phyloP scores from a whole-genome alignment of 345 rosid genomes.

The Eucalyptus viminalis region DNA sequence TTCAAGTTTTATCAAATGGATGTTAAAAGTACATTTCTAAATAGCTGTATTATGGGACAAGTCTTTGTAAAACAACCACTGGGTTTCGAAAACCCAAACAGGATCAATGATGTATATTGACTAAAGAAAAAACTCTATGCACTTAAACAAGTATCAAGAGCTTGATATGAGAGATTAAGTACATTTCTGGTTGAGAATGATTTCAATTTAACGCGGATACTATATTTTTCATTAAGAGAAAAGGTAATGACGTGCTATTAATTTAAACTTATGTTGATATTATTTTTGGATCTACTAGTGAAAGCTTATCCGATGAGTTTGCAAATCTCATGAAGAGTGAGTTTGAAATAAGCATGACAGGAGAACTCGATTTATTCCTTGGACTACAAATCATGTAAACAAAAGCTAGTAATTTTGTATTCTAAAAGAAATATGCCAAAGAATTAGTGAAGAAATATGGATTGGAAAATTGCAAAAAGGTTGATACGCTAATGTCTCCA shows the following conservation, averaged over 20 bases:
- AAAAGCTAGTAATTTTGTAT: not conserved
- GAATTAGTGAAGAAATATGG: not conserved
- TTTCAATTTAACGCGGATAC: not conserved
- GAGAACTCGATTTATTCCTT: not conserved
- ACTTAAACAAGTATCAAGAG: not conserved
- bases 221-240: not conserved
- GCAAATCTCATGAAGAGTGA: not conserved
- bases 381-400: not conserved
- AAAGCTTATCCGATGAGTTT: not conserved
- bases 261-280: not conserved
- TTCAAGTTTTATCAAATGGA: not conserved
- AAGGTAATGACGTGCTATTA: not conserved
- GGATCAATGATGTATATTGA: not conserved
- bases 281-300: not conserved
- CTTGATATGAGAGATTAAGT: not conserved
- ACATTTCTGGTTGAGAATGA: not conserved
- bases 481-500: not conserved
- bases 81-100: not conserved
- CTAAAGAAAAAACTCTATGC: not conserved
- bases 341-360: not conserved
- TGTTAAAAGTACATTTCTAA: not conserved
- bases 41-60: not conserved
- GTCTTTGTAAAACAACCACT: not conserved
- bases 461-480: not conserved
- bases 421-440: not conserved